Percentiles rank a stretch among this genome's conserved stretches.
Evolutionary conservation across 164 flowering plant species (phyloP).

Genomic region (Brasenia schreberi): DNA sequence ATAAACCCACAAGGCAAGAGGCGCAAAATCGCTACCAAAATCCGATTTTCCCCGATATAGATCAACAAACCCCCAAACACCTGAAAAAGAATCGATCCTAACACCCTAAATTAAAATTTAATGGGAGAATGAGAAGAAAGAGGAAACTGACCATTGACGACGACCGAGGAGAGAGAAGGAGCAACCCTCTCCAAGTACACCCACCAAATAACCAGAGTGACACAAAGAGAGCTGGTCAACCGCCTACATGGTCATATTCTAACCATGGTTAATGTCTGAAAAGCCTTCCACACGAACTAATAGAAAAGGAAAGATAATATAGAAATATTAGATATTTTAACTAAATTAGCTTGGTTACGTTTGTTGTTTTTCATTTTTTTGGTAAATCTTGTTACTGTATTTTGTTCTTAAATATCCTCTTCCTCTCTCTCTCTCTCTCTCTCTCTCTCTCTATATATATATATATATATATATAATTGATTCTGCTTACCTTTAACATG

Average conservation of each 20-base stretch:
- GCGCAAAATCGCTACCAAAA: neutral
- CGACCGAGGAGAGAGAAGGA: neutral
- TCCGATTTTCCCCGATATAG: neutral
- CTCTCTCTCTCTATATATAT: too few relatives aligned
- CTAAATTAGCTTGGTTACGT: too few relatives aligned
- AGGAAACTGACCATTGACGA: neutral
- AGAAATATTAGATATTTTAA: too few relatives aligned
- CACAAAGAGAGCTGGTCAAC: neutral
- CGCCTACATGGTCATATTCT: neutral
- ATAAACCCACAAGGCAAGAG: neutral
- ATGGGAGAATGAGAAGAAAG: neutral
- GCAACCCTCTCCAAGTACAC: constrained; percentile 2
- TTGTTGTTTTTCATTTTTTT: too few relatives aligned
- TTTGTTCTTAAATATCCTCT: too few relatives aligned
- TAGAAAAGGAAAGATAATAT: too few relatives aligned
- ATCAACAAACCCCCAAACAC: neutral
- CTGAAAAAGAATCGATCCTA: neutral
- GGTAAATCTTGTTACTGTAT: too few relatives aligned
- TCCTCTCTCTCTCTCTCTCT: too few relatives aligned
- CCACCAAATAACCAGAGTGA: constrained; percentile 2
- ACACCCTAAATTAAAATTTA: neutral
- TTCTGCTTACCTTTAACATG: too few relatives aligned
- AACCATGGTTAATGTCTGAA: neutral
- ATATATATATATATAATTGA: too few relatives aligned
- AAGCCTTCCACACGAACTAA: too few relatives aligned